Base-by-base conservation (phyloP, 192 early-diverging fungal genomes). In the Physocladia obscura region DNA sequence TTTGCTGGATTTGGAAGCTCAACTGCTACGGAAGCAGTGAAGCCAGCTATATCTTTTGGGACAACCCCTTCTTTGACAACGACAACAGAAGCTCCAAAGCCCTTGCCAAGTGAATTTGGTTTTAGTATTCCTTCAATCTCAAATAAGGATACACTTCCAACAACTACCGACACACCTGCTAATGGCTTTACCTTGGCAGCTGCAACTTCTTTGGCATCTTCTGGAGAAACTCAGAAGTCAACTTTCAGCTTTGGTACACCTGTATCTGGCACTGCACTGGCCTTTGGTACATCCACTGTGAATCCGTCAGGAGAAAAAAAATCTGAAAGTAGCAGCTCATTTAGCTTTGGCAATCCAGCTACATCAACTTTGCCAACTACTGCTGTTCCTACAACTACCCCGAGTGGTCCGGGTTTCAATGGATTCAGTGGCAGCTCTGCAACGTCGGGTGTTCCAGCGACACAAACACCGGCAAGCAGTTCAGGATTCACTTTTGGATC, bases 1-100 rank as follows among this genome's bases (percentile, higher is more conserved):
- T n/a, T n/a, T n/a, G n/a, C n/a, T n/a, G n/a, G n/a, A n/a, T n/a
- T n/a, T n/a, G n/a, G n/a, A n/a, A n/a, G n/a, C n/a, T n/a, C n/a
- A n/a, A 27, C 56, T 57, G 56, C 56, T 4, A 31, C 30, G 11
- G 62, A 62, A 62, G 8, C 40, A n/a, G 60, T 29, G 39, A 47
- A 47, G 36, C 8, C 60, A 48, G 36, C 60, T 48, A 47, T 61
- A n/a, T 44, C 24, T 26, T 61, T 61, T 40, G 38, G 51, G 5
- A 22, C n/a, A 22, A 22, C 51, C 4, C 6, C 4, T 54, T 5
- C 51, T 6, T 22, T 15, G 6, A 6, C 22, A 22, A 26, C 22
- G 51, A 54, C 51, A 26, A 6, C 51, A 26, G 51, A 54, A 22
- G 13, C 22, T 15, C 8, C 51, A 6, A 54, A 54, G 27, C 24